phyloP scores from a whole-genome alignment of 108 stramenopile genomes.

The Cyclostephanos tholiformis region DNA sequence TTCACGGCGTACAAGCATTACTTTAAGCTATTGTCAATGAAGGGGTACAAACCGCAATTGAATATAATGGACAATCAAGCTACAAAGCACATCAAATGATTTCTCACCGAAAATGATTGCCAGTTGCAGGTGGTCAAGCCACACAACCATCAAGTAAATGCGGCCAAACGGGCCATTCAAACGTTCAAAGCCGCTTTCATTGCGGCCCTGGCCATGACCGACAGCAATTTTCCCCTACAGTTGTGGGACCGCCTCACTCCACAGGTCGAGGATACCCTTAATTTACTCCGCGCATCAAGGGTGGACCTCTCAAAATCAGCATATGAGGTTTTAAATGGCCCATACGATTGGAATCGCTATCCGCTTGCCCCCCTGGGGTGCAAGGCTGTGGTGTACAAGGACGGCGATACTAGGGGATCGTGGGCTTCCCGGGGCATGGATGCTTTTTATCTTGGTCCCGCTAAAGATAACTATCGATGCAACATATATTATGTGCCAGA shows the following conservation, averaged over 20 bases:
- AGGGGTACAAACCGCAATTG: too few species aligned
- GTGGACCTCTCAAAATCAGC: constrained; percentile 2
- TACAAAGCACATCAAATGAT: too few species aligned
- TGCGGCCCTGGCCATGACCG: constrained; percentile 12
- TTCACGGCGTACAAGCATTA: too few species aligned
- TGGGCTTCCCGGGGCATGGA: constrained; percentile 23
- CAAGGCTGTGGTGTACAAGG: constrained; percentile 9
- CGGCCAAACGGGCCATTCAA: not conserved
- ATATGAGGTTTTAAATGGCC: constrained; percentile 1
- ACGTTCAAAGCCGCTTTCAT: constrained; percentile 34
- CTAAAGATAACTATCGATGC: constrained; percentile 36
- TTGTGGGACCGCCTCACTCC: not conserved
- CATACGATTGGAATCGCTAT: constrained; percentile 10
- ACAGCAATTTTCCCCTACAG: constrained; percentile 7
- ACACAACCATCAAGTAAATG: too few species aligned
- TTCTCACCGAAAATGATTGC: too few species aligned
- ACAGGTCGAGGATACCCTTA: not conserved
- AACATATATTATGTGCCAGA: constrained; percentile 13
- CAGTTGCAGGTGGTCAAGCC: too few species aligned
- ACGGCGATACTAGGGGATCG: not conserved
- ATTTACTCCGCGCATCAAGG: not conserved
- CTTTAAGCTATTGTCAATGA: too few species aligned
- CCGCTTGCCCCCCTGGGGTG: constrained; percentile 21
- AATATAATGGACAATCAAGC: too few species aligned
- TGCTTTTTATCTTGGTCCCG: constrained; percentile 41